Conservation (phyloP, 805 yeast species). For the Candida michaelii region DNA sequence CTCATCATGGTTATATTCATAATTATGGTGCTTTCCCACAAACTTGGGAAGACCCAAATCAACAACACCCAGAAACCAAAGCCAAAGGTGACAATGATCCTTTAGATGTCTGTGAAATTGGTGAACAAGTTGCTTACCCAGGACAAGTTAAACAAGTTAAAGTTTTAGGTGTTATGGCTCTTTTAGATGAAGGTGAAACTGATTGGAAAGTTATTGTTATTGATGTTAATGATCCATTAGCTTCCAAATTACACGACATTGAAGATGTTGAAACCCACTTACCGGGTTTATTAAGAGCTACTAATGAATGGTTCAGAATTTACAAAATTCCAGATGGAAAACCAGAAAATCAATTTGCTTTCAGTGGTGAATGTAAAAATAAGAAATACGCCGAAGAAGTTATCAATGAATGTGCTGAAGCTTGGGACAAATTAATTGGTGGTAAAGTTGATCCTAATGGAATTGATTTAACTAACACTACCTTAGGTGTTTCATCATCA, state of each 20-base stretch:
- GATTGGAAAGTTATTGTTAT: slow-evolving; percentile 91
- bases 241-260: slow-evolving; percentile 57
- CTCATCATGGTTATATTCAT: slow-evolving; percentile 97
- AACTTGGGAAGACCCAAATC: slow-evolving; percentile 77
- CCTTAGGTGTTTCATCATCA: slow-evolving; percentile 61
- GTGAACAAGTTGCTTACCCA: slow-evolving; percentile 45
- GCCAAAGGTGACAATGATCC: slow-evolving; percentile 91
- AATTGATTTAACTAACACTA: slow-evolving; percentile 74
- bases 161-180: slow-evolving; percentile 72
- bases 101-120: slow-evolving; percentile 62
- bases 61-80: slow-evolving; percentile 60
- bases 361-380: slow-evolving; percentile 64
- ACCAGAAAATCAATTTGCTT: slow-evolving; percentile 72
- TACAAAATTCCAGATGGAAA: slow-evolving; percentile 85
- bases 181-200: slow-evolving; percentile 91
- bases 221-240: slow-evolving; percentile 64
- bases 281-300: slow-evolving; percentile 70
- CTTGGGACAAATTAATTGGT: slow-evolving; percentile 63
- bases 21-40: slow-evolving; percentile 99
- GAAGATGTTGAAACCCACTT: slow-evolving; percentile 64
- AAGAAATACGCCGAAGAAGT: slow-evolving; percentile 58
- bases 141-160: slow-evolving; percentile 64
- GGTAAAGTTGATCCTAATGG: slow-evolving; percentile 48
- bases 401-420: slow-evolving; percentile 61
- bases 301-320: slow-evolving; percentile 78